Evolutionary conservation across 2,329 filamentous ascomycete genomes (phyloP).

Genomic region (Colletotrichum phormii): DNA sequence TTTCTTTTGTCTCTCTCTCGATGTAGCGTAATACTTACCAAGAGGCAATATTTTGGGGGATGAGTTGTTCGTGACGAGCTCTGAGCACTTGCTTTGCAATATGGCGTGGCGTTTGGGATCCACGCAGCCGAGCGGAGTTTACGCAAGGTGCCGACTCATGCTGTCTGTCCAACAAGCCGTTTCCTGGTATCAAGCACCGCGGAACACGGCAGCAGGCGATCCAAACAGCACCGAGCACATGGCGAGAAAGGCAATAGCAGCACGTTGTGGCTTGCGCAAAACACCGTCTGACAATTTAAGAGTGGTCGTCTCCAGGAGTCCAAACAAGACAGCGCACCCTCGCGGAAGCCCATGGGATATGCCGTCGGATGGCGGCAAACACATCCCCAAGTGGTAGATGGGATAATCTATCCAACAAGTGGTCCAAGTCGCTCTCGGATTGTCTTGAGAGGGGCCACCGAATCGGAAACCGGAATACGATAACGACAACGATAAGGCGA

Average conservation of each 20-base stretch:
- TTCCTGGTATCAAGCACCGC: slow-evolving; percentile 7
- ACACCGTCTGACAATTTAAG: not conserved
- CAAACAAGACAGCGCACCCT: slow-evolving; percentile 21
- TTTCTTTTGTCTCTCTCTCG: not conserved
- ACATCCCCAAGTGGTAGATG: slow-evolving; percentile 7
- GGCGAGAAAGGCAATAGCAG: not conserved
- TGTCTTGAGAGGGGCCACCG: not conserved
- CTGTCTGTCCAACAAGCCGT: not conserved
- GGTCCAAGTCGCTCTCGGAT: not conserved
- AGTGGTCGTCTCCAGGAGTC: not conserved
- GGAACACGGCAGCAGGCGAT: slow-evolving; percentile 4
- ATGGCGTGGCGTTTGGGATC: slow-evolving; percentile 1
- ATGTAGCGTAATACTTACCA: not conserved
- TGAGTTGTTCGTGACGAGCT: slow-evolving; percentile 11
- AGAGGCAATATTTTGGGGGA: not conserved
- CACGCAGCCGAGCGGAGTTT: slow-evolving; percentile 13
- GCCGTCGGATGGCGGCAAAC: slow-evolving; percentile 26
- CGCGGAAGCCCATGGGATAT: not conserved
- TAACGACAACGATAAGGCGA: not conserved
- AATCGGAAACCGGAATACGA: slow-evolving; percentile 7
- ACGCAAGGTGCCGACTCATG: not conserved
- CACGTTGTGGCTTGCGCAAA: not conserved
- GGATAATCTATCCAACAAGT: slow-evolving; percentile 1
- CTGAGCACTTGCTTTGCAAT: slow-evolving; percentile 28
- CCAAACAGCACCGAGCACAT: not conserved